Conservation (phyloP, 345 rosid genomes). For the Salix koriyanagi region DNA sequence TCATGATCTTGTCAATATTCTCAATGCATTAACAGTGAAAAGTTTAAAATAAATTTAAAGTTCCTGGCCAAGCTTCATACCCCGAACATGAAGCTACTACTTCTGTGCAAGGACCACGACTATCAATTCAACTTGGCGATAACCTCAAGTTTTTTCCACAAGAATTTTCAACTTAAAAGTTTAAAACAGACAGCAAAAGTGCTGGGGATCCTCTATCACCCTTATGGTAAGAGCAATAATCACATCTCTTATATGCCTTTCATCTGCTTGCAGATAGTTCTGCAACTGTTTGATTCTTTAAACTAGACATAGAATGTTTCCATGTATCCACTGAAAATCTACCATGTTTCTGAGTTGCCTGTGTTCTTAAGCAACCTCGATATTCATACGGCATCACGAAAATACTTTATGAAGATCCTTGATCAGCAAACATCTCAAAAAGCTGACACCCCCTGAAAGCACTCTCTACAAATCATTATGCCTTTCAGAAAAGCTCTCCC, state of each 20-base stretch:
- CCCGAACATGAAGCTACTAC: background rate
- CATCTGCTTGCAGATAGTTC: background rate
- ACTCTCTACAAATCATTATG: background rate
- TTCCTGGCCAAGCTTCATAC: background rate
- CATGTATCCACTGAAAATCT: background rate
- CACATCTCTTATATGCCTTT: background rate
- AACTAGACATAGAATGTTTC: slow-evolving; percentile 8
- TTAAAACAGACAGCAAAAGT: background rate
- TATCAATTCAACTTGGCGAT: background rate
- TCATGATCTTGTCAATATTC: background rate
- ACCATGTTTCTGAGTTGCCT: background rate
- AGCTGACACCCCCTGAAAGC: background rate
- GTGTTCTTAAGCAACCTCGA: background rate
- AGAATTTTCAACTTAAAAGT: background rate
- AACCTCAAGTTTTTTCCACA: background rate
- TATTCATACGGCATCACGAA: background rate
- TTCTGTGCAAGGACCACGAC: background rate
- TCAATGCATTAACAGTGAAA: background rate
- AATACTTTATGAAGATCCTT: background rate
- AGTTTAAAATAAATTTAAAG: background rate
- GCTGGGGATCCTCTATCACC: slow-evolving; percentile 10
- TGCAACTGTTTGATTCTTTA: background rate
- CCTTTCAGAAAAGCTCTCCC: background rate
- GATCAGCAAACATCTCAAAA: background rate
- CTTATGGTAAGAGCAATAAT: background rate